Base-by-base conservation (phyloP, 768 basidiomycete species). In the Dictyophora rubrovolvata region DNA sequence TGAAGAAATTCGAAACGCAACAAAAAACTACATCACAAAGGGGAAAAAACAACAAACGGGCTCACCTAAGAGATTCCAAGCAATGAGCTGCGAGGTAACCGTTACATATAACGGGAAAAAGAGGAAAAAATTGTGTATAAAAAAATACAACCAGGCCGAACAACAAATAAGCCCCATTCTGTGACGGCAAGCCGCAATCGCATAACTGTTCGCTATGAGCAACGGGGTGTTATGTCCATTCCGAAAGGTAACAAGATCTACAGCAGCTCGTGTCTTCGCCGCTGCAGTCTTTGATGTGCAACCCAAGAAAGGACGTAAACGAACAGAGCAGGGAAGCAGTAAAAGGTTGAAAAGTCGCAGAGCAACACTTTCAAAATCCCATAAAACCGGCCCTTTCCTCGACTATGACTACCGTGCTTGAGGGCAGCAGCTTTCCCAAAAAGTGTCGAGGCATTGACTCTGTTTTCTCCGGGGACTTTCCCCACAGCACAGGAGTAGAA, bases 381-480 rank as follows among this genome's bases (percentile, higher is more conserved):
- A 21, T 37, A 35, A 18, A n/a, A 20, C 49, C 33, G 37, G 9
- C 35, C 49, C 49, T 33, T 52, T 20, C 36, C 57, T 59, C 57
- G 57, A 21, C 50, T 28, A 33, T 18, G 48, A 18, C 57, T 52
- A 21, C 57, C 57, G 57, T 59, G 34, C 57, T 59, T 59, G 51
- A 37, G 50, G 57, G 57, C 18, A 52, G 57, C 50, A 59, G 57
- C 57, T 59, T 59, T 59, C 57, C 55, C 48, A 37, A 20, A 35
- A 52, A 42, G 35, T 33, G 52, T 33, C 57, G 57, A 59, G 57
- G 35, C n/a, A 52, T 53, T 28, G 33, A 36, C 57, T 47, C 57
- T 59, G 50, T 23, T 33, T n/a, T 59, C 57, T 59, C 57, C 57
- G 57, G 57, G 57, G 57, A 59, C 57, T 59, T 59, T 59, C 57